These are phyloP conservation scores for Brassica cretica DNA, from an alignment of 345 rosid genomes.

Conservation along the genomic window DNA sequence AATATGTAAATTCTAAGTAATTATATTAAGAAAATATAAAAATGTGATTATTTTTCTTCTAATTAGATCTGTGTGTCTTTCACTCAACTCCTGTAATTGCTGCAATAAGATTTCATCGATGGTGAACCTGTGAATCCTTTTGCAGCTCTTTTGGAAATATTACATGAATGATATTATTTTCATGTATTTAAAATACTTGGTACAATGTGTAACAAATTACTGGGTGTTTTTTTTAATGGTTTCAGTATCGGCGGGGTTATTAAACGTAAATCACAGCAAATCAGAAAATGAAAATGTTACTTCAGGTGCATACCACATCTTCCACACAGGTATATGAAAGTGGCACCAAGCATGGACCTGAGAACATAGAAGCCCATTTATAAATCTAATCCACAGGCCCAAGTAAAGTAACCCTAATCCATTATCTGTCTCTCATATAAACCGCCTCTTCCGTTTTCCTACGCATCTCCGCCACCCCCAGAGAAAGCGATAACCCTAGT, in stretches of 20 bases:
- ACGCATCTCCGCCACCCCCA: constrained; percentile 26
- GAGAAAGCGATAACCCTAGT: constrained; percentile 33
- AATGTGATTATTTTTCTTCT: neutral
- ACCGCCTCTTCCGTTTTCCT: neutral
- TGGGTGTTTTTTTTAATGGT: no score
- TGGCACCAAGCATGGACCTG: neutral
- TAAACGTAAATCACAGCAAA: neutral
- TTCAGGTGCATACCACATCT: neutral
- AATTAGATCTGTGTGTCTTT: neutral
- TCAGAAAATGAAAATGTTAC: neutral
- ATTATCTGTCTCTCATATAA: constrained; percentile 14
- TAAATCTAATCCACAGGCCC: constrained; percentile 11
- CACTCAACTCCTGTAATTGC: neutral
- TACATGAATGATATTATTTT: no score
- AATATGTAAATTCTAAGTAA: neutral
- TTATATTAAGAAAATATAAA: neutral
- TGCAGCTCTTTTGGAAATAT: no score
- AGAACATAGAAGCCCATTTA: constrained; percentile 3
- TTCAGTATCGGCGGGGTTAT: no score
- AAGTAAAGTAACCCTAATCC: constrained; percentile 34
- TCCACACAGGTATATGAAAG: neutral
- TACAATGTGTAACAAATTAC: no score
- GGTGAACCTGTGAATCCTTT: no score
- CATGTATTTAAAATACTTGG: no score
- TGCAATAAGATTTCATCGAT: neutral